These are phyloP conservation scores for Cynanchum wilfordii DNA, from an alignment of 257 asterid species.

Conservation along the genomic window DNA sequence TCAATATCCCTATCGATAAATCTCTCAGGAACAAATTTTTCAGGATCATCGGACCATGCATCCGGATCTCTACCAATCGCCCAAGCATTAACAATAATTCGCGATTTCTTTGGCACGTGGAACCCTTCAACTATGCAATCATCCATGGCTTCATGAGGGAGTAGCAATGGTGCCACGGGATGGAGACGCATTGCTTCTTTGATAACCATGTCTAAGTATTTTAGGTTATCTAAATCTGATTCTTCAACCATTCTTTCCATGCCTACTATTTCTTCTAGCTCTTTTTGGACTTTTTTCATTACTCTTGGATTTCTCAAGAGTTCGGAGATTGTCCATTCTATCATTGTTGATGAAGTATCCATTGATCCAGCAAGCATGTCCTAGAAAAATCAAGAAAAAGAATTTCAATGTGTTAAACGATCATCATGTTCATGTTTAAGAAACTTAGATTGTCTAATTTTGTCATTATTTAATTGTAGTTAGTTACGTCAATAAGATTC, in stretches of 20 bases:
- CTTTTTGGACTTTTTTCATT: neutral
- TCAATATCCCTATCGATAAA: neutral
- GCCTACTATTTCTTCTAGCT: conserved; percentile 6
- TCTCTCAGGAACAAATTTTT: conserved; percentile 2
- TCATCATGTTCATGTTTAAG: too few relatives aligned
- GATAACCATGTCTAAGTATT: conserved; percentile 5
- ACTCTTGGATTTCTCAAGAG: conserved; percentile 7
- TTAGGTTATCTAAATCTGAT: conserved; percentile 1
- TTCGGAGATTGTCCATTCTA: conserved; percentile 14
- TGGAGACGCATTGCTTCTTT: conserved; percentile 11
- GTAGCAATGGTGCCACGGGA: conserved; percentile 3
- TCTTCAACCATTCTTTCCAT: conserved; percentile 10
- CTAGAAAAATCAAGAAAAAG: neutral
- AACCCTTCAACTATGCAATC: conserved; percentile 3
- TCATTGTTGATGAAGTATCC: conserved; percentile 13
- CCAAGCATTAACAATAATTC: neutral
- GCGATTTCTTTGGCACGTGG: neutral
- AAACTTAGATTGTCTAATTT: too few relatives aligned
- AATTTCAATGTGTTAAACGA: neutral
- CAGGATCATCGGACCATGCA: neutral
- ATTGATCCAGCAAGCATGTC: conserved; percentile 11
- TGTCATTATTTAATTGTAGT: too few relatives aligned
- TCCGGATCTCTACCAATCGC: conserved; percentile 1
- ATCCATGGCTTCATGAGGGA: conserved; percentile 10
- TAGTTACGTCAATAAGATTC: too few relatives aligned